A percentile compares a stretch with the other conserved stretches of the same genome.
phyloP scores from a whole-genome alignment of 768 basidiomycete genomes.

The Auricularia cornea region DNA sequence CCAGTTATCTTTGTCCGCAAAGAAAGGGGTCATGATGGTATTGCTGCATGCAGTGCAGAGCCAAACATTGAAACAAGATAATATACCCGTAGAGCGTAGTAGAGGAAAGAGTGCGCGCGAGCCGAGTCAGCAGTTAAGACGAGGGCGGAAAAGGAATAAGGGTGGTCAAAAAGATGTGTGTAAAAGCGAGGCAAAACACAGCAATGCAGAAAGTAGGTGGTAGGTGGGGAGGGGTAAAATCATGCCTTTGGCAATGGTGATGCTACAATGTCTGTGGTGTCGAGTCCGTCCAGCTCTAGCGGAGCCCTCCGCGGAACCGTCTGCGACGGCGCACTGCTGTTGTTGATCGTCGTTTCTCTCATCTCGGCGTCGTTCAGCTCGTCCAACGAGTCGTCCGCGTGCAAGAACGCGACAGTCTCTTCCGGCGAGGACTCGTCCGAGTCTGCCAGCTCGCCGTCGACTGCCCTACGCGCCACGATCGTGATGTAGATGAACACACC shows the following conservation, averaged over 20 bases:
- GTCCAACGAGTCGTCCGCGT: constrained; percentile 20
- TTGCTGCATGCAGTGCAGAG: too few relatives aligned
- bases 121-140: too few relatives aligned
- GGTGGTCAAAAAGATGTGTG: too few relatives aligned
- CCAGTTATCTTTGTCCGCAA: too few relatives aligned
- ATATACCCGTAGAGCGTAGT: too few relatives aligned
- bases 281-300: background rate
- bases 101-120: too few relatives aligned
- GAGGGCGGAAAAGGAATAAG: too few relatives aligned
- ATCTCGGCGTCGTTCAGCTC: constrained; percentile 27
- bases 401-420: constrained; percentile 44
- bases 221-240: background rate
- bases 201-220: background rate
- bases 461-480: constrained; percentile 64
- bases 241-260: background rate
- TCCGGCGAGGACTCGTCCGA: constrained; percentile 35
- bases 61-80: too few relatives aligned
- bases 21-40: too few relatives aligned
- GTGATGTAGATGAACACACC: constrained; percentile 74
- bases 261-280: background rate
- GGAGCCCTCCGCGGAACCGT: background rate
- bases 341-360: constrained; percentile 38
- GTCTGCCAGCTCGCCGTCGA: constrained; percentile 41
- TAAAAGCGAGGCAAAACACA: background rate
- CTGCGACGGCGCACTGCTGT: background rate